phyloP scores from a whole-genome alignment of 106 monocot species.

The Hemerocallis citrina region DNA sequence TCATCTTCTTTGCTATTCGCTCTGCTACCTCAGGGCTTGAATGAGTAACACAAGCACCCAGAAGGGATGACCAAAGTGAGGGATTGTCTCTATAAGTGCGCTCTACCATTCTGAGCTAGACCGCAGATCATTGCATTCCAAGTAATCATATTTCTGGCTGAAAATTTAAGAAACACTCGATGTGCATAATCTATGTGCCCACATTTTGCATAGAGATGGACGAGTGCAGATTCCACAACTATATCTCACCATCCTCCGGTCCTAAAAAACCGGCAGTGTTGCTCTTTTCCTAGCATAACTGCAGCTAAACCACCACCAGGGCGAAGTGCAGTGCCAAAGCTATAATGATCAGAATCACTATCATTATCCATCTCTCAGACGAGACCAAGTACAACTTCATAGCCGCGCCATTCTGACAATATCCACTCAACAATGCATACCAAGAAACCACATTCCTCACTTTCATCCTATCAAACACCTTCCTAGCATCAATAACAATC shows the following conservation, averaged over 20 bases:
- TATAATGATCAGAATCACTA: constrained; percentile 29
- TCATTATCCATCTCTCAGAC: constrained; percentile 62
- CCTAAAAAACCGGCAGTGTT: constrained; percentile 58
- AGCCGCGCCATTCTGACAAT: constrained; percentile 60
- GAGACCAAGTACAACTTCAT: constrained; percentile 35
- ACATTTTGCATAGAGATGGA: constrained; percentile 83
- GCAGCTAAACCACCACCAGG: constrained; percentile 66
- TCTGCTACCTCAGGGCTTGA: constrained; percentile 51
- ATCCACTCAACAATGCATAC: constrained; percentile 80
- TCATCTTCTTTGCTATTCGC: constrained; percentile 73
- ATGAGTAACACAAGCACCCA: constrained; percentile 72
- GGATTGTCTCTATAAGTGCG: constrained; percentile 32
- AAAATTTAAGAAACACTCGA: constrained; percentile 35
- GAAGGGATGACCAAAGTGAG: constrained; percentile 70
- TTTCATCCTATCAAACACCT: constrained; percentile 68
- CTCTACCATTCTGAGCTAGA: constrained; percentile 65
- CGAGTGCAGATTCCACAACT: constrained; percentile 71
- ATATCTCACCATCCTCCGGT: constrained; percentile 42
- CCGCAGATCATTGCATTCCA: constrained; percentile 94
- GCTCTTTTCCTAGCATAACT: constrained; percentile 49
- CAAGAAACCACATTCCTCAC: constrained; percentile 66
- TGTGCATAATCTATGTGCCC: constrained; percentile 51
- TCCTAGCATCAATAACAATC: constrained; percentile 34
- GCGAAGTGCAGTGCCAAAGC: constrained; percentile 67
- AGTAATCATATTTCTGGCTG: constrained; percentile 47